Conservation (phyloP, 192 early-diverging fungal species). For the Gorgonomyces haynaldii region DNA sequence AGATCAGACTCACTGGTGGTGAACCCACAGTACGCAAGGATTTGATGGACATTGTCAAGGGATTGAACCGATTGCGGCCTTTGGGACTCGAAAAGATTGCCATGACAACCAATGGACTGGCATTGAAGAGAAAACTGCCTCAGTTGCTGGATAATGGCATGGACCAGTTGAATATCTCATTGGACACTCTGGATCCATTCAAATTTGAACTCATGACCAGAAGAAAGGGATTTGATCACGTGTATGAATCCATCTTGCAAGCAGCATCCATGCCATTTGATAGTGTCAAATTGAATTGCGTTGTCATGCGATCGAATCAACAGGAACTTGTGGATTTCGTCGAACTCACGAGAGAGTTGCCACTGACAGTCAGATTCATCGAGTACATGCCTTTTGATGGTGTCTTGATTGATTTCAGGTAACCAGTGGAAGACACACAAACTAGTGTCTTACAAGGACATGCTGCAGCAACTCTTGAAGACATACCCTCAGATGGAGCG, state of each 20-base stretch:
- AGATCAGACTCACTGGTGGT: constrained; percentile 92
- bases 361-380: constrained; percentile 81
- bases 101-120: constrained; percentile 94
- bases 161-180: constrained; percentile 77
- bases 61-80: constrained; percentile 59
- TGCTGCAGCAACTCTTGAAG: constrained; percentile 46
- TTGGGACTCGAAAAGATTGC: constrained; percentile 67
- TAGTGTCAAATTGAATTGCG: constrained; percentile 85
- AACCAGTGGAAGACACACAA: constrained; percentile 81
- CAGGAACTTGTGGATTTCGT: constrained; percentile 74
- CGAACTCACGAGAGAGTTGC: constrained; percentile 62
- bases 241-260: constrained; percentile 63
- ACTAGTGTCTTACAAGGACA: constrained; percentile 70
- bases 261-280: constrained; percentile 53
- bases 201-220: constrained; percentile 87
- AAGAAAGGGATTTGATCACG: constrained; percentile 61
- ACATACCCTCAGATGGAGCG: constrained; percentile 53
- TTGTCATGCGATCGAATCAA: constrained; percentile 84
- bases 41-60: constrained; percentile 69
- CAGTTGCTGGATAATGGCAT: constrained; percentile 59
- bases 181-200: constrained; percentile 79
- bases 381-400: constrained; percentile 99
- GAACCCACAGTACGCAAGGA: constrained; percentile 92
- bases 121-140: constrained; percentile 71
- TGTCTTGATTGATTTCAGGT: constrained; percentile 30